Evolutionary conservation across 2,329 filamentous ascomycete genomes (phyloP), one percentile per base, ranked within the genome.

Genomic region (Alternaria postmessia): DNA sequence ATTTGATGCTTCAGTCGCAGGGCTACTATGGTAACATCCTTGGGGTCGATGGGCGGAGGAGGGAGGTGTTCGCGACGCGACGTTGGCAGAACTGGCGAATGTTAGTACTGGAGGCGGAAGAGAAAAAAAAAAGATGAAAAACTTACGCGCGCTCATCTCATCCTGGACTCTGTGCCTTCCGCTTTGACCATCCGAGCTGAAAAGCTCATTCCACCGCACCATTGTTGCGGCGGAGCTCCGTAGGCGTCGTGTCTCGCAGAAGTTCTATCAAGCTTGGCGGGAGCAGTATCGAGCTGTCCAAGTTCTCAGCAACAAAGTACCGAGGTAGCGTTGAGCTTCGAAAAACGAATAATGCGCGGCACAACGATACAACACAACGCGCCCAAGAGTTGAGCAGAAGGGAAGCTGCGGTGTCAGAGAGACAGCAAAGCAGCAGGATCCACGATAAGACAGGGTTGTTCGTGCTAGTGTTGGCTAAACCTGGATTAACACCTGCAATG

Each of bases 1-100:
- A 99, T 89, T 69, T 97, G 88, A 75, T 96, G 93, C 71, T 94
- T 96, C 65, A 99, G 84, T 58, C 93, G 92, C 16, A 99, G 86
- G 26, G 94, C 94, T 57, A 96, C 86, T 76, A 94, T 94, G 62
- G 94, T 97, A 63, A 97, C 94, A 71, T 95, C 90, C 61, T 86
- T 84, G 12, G 94, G 84, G 1, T 92, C 87, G 36, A 94, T 88
- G 28, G 91, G 88, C 11, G 91, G 89, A 42, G 88, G 79, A 43
- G 89, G 80, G 1, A 83, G 76, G 12, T 86, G 85, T 66, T 87
- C 83, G 67, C 83, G 83, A 66, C 89, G 86, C 84, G 66, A 49
- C 14, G 82, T 83, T 2, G 91, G 90, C 2, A 94, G 86, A 14
- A 94, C 89, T 91, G 64, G 24, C 20, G 24, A 24, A 3, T 39